Base-by-base conservation (phyloP, 345 rosid genomes). In the Rhodamnia rubescens region DNA sequence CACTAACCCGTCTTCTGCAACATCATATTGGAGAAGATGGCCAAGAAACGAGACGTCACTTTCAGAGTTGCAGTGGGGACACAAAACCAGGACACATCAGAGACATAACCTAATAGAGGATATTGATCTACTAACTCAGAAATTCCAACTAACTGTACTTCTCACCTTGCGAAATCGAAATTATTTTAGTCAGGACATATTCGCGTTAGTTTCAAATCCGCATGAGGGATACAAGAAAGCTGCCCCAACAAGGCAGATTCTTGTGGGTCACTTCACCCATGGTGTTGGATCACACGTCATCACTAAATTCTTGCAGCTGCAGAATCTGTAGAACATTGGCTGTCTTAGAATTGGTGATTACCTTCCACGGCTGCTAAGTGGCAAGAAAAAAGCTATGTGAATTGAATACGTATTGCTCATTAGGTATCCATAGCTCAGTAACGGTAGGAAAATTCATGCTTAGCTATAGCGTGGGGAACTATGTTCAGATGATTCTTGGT, bases 191-290 rank as follows among this genome's bases (percentile, higher is more conserved):
- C 69, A 36, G 64, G 55, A 83, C 27, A 57, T 12, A 57, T 57
- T 83, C 61, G 84, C 74, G 58, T 83, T 56, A 69, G 85, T 57
- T 58, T 57, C 85, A 42, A 83, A 83, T 40, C 50, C 22, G 32
- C 50, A 57, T 27, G 20, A 56, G 75, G 69, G 69, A 22, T 83
- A 29, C 85, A 83, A 83, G 85, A 83, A 83, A 83, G 18, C 85
- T 83, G 75, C 8, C 44, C 44, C 85, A 83, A 83, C 61, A 47
- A 83, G 26, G 36, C 16, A 57, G 75, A 83, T 83, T 83, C 85
- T 83, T 83, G 36, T 44, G 85, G 85, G 85, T 83, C 85, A 83
- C 85, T 83, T 83, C 85, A 83, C 74, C 85, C 29, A 20, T 52
- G 58, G 85, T 42, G 53, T 59, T 83, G 74, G 85, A 51, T 57